Conservation (phyloP, 2,329 filamentous ascomycete species). For the Clonostachys chloroleuca region DNA sequence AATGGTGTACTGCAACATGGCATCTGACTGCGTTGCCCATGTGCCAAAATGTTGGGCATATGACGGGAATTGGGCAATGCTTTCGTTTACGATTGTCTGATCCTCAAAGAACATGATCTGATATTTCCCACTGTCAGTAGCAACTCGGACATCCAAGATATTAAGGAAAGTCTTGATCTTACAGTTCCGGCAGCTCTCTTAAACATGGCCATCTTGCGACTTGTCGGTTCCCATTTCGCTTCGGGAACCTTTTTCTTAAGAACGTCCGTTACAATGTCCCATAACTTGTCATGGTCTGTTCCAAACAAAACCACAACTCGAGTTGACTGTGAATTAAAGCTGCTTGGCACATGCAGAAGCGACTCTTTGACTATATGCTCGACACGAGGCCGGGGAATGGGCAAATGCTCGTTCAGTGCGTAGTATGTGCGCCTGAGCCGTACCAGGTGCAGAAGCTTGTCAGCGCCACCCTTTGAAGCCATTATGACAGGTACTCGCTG, state of each 20-base stretch:
- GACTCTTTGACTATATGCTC: constrained; percentile 60
- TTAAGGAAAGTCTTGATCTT: neutral
- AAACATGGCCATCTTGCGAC: constrained; percentile 47
- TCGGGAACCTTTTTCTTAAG: constrained; percentile 53
- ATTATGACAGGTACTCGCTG: too few species aligned
- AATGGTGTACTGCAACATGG: constrained; percentile 71
- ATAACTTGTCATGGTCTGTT: constrained; percentile 81
- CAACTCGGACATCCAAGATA: too few species aligned
- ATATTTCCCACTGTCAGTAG: too few species aligned
- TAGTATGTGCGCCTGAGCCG: constrained; percentile 69
- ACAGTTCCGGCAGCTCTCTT: constrained; percentile 72
- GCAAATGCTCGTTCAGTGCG: constrained; percentile 58
- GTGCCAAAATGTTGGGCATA: constrained; percentile 77
- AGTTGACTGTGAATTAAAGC: constrained; percentile 86
- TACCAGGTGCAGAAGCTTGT: constrained; percentile 49
- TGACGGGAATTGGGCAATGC: constrained; percentile 64
- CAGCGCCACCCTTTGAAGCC: too few species aligned
- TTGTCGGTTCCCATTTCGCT: constrained; percentile 54
- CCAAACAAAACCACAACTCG: constrained; percentile 73
- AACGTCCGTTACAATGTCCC: constrained; percentile 63
- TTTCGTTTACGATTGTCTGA: constrained; percentile 56
- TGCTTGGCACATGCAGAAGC: constrained; percentile 66
- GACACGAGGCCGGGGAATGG: constrained; percentile 47
- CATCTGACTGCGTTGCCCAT: constrained; percentile 74
- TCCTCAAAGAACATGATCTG: constrained; percentile 75